Percentiles rank a stretch among this genome's conserved stretches.
Evolutionary conservation across 768 basidiomycete species (phyloP).

Genomic region (Tulasnella sp.): DNA sequence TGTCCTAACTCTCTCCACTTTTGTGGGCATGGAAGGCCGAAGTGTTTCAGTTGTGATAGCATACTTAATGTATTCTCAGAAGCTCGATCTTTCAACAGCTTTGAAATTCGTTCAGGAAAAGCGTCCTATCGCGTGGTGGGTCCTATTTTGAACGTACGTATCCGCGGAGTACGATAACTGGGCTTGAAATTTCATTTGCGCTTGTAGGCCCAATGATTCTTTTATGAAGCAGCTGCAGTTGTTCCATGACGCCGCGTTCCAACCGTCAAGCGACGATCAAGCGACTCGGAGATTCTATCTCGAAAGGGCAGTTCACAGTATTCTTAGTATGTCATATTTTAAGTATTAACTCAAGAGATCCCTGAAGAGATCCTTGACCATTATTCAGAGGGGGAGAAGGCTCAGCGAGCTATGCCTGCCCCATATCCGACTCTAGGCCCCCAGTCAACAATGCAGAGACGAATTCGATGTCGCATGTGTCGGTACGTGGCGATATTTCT

Average conservation of each 20-base stretch:
- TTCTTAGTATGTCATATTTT: slow-evolving; percentile 60
- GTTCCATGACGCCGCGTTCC: slow-evolving; percentile 68
- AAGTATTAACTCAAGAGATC: neutral
- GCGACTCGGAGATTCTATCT: slow-evolving; percentile 78
- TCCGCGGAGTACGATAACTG: neutral
- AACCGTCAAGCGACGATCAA: slow-evolving; percentile 63
- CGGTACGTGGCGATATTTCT: slow-evolving; percentile 46
- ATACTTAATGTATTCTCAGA: slow-evolving; percentile 75
- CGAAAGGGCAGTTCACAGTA: slow-evolving; percentile 65
- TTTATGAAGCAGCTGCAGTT: slow-evolving; percentile 78
- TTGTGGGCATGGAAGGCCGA: slow-evolving; percentile 50
- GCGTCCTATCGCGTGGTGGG: slow-evolving; percentile 70
- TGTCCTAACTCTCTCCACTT: neutral
- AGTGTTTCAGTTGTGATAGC: slow-evolving; percentile 84
- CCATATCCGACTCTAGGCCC: neutral
- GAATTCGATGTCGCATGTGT: slow-evolving; percentile 92
- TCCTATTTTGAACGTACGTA: slow-evolving; percentile 16
- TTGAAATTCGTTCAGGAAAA: slow-evolving; percentile 62
- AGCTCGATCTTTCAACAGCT: slow-evolving; percentile 57
- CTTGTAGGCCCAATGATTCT: slow-evolving; percentile 75
- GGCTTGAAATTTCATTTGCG: neutral
- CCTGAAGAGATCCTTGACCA: no score
- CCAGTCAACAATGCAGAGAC: slow-evolving; percentile 38
- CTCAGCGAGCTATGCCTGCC: slow-evolving; percentile 32
- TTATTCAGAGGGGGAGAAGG: neutral